Evolutionary conservation across 257 asterid genomes (phyloP).

Genomic region (Ilex aquifolium): DNA sequence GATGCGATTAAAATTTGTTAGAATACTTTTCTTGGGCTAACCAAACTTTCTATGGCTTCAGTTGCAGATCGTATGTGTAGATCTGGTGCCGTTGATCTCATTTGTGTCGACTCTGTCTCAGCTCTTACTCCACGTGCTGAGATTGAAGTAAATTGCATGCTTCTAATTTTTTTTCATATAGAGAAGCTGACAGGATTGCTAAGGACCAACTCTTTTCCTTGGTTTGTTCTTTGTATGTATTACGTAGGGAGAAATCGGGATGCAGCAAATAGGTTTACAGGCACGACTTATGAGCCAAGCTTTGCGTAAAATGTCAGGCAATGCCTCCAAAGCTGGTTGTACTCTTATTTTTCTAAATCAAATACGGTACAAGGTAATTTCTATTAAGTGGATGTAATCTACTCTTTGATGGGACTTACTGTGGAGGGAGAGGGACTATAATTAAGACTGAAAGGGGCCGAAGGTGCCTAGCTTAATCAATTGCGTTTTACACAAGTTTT

Average conservation of each 20-base stretch:
- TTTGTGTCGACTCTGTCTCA: constrained; percentile 97
- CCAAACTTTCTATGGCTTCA: constrained; percentile 21
- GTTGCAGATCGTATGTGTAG: constrained; percentile 99
- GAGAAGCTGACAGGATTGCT: no score
- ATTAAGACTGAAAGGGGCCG: no score
- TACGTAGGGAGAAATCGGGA: constrained; percentile 91
- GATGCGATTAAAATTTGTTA: neutral
- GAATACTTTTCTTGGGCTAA: neutral
- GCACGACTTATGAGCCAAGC: constrained; percentile 99
- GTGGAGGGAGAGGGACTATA: no score
- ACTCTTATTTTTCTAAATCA: constrained; percentile 93
- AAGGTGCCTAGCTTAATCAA: neutral
- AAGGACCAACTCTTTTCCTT: constrained; percentile 4
- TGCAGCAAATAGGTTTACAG: constrained; percentile 99
- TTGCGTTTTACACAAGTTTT: constrained; percentile 1
- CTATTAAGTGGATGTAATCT: constrained; percentile 2
- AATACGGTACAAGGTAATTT: constrained; percentile 84
- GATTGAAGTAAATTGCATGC: constrained; percentile 63
- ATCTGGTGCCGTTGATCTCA: constrained; percentile 97
- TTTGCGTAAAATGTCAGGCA: constrained; percentile 95
- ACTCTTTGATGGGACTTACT: neutral
- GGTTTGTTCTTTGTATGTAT: constrained; percentile 21
- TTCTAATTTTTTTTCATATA: constrained; percentile 4
- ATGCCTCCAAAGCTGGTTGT: constrained; percentile 98
- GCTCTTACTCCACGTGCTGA: constrained; percentile 99